These are phyloP conservation scores for Daedaleopsis sinensis DNA, from an alignment of 768 basidiomycete species.

Conservation along the genomic window DNA sequence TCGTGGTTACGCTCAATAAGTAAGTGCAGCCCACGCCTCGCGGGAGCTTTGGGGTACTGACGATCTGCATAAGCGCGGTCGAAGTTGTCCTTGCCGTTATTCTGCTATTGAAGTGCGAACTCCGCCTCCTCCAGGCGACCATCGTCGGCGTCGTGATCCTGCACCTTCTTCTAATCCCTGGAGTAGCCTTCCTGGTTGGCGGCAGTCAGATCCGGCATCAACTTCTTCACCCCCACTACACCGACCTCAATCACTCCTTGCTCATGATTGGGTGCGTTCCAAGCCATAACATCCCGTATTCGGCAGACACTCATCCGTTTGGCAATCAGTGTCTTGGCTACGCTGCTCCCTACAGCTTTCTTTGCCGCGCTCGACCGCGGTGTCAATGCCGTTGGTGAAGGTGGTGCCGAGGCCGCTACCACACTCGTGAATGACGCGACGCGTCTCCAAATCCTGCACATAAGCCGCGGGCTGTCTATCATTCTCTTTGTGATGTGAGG, in stretches of 20 bases:
- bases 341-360: slow-evolving; percentile 68
- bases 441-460: slow-evolving; percentile 51
- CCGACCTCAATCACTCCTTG: slow-evolving; percentile 69
- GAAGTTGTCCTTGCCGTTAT: slow-evolving; percentile 75
- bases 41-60: neutral
- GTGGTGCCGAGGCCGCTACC: slow-evolving; percentile 23
- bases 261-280: slow-evolving; percentile 63
- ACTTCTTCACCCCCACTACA: slow-evolving; percentile 64
- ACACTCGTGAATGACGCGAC: slow-evolving; percentile 45
- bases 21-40: slow-evolving; percentile 29
- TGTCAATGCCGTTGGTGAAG: slow-evolving; percentile 14
- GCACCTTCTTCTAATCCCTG: slow-evolving; percentile 72
- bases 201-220: slow-evolving; percentile 71
- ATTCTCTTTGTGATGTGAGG: slow-evolving; percentile 63
- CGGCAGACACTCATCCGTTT: neutral
- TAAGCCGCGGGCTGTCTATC: slow-evolving; percentile 69
- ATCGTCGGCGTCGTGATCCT: slow-evolving; percentile 75
- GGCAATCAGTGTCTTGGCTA: slow-evolving; percentile 55
- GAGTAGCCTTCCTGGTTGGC: slow-evolving; percentile 69
- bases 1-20: slow-evolving; percentile 70
- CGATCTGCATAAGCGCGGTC: slow-evolving; percentile 48
- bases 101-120: slow-evolving; percentile 66
- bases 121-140: slow-evolving; percentile 68
- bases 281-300: neutral
- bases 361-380: slow-evolving; percentile 59